Percentiles rank a stretch among this genome's conserved stretches.
phyloP scores from a whole-genome alignment of 2,329 filamentous ascomycete genomes.

The Clonostachys rosea region DNA sequence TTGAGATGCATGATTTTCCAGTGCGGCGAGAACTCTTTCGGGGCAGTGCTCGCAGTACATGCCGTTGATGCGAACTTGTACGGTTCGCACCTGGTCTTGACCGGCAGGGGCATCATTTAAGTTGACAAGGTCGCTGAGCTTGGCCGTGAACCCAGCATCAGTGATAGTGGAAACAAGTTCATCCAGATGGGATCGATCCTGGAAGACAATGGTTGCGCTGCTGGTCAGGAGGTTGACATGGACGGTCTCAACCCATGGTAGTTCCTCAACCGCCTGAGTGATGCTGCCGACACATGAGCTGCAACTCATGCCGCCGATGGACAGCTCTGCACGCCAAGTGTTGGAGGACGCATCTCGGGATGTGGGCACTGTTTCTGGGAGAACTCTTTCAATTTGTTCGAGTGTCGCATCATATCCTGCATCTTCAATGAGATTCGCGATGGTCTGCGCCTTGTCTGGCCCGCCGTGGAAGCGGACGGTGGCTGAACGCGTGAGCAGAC shows the following conservation, averaged over 20 bases:
- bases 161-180: conserved; percentile 44
- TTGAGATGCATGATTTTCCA: conserved; percentile 27
- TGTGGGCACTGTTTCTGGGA: background rate
- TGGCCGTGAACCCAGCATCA: conserved; percentile 62
- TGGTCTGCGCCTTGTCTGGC: background rate
- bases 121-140: conserved; percentile 44
- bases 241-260: conserved; percentile 43
- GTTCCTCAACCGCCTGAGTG: conserved; percentile 18
- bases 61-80: conserved; percentile 64
- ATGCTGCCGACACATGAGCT: conserved; percentile 6
- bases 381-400: background rate
- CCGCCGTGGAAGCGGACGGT: conserved; percentile 1
- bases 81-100: conserved; percentile 9
- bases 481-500: conserved; percentile 7
- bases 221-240: conserved; percentile 26
- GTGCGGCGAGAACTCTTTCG: conserved; percentile 44
- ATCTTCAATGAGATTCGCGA: background rate
- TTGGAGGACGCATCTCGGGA: background rate
- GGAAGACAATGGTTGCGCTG: conserved; percentile 2
- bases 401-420: background rate
- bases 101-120: conserved; percentile 31
- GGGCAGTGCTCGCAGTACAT: conserved; percentile 75
- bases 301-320: conserved; percentile 7
- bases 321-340: background rate
- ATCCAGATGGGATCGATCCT: conserved; percentile 17